phyloP scores from a whole-genome alignment of 345 rosid species.

The Viola odorata region DNA sequence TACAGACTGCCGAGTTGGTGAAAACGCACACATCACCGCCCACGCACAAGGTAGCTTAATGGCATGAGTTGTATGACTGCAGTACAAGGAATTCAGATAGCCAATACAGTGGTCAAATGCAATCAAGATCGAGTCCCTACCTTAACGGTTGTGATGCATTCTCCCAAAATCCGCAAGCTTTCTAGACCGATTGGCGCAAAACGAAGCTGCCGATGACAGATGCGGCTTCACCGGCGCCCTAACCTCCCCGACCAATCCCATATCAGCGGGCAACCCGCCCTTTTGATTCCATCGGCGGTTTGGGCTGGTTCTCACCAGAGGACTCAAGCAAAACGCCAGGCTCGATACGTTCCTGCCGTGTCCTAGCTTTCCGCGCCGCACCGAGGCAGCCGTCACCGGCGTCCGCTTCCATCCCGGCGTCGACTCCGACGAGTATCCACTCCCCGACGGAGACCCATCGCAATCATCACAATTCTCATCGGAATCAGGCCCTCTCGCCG shows the following conservation, averaged over 20 bases:
- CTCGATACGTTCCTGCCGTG: slow-evolving; percentile 39
- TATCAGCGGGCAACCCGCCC: slow-evolving; percentile 43
- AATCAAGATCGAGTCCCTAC: not conserved
- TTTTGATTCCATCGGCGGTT: slow-evolving; percentile 53
- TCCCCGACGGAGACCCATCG: slow-evolving; percentile 31
- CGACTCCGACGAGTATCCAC: slow-evolving; percentile 37
- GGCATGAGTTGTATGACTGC: slow-evolving; percentile 83
- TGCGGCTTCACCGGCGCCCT: slow-evolving; percentile 54
- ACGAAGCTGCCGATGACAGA: slow-evolving; percentile 65
- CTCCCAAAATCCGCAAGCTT: slow-evolving; percentile 88
- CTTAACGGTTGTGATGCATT: slow-evolving; percentile 60
- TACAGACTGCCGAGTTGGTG: slow-evolving; percentile 85
- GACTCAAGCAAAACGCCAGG: slow-evolving; percentile 78
- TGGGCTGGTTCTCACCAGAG: slow-evolving; percentile 89
- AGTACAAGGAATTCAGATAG: not conserved
- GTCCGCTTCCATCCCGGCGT: slow-evolving; percentile 36
- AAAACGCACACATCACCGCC: slow-evolving; percentile 98
- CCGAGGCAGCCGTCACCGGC: slow-evolving; percentile 27
- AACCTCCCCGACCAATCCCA: slow-evolving; percentile 40
- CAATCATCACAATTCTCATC: slow-evolving; percentile 34
- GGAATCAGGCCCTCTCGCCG: slow-evolving; percentile 30
- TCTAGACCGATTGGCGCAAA: slow-evolving; percentile 70
- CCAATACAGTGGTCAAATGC: slow-evolving; percentile 3
- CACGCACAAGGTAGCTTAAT: slow-evolving; percentile 93
- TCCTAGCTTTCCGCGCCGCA: slow-evolving; percentile 34